Evolutionary conservation across 805 yeast species (phyloP), one percentile per base, ranked within the genome.

Genomic region (Candida namnaoensis): DNA sequence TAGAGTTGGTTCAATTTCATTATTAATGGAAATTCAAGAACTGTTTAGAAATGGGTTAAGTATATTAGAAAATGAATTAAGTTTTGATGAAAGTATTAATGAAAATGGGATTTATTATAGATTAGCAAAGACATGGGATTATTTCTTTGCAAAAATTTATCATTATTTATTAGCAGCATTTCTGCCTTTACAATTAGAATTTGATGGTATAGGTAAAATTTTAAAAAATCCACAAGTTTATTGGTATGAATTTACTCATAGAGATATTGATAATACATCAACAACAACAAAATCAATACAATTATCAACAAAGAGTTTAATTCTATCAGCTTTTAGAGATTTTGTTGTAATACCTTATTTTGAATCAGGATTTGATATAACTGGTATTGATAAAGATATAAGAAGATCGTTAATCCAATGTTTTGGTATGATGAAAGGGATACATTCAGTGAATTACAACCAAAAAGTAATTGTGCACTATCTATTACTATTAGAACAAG

Each of bases 151-250:
- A n/a, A 68, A 71, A 34, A 69, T 78, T 2, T 68, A 74, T 40
- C 78, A 77, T 41, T 78, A 78, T 50, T 60, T 81, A 15, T 72
- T 78, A 44, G 83, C 83, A 0, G 70, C 78, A 0, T 71, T 82
- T 38, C 48, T 79, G 32, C 90, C 90, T 0, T 51, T 83, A 23
- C 79, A 77, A 43, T 51, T 62, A 15, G 80, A 72, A 41, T 57
- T 74, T 39, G 53, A 56, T 27, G 53, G 54, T 0, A 41, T 36
- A 39, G 68, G 60, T 6, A 44, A 43, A 3, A 57, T 54, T 38
- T 57, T 57, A 7, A 52, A 41, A 4, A 49, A 56, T 35, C 45
- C 48, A 12, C 46, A 43, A 26, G 36, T 37, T 3, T 57, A 54
- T 40, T 60, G 68, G 69, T 37, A 38, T 32, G 54, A 54, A 34